Evolutionary conservation across 2,329 filamentous ascomycete genomes (phyloP).

Genomic region (Scedosporium apiospermum): DNA sequence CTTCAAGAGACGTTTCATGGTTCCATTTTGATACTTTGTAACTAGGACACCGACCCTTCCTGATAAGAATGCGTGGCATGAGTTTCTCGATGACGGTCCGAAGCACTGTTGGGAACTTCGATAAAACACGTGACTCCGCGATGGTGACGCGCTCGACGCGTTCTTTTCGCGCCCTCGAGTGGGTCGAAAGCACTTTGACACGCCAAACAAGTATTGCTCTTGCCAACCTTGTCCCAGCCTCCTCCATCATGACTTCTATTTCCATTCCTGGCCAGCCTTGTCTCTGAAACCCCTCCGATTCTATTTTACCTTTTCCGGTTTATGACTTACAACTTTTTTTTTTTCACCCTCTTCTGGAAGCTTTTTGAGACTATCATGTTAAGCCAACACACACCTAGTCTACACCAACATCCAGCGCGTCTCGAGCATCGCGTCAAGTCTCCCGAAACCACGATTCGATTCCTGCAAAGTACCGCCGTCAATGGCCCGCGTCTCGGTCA

Average conservation of each 20-base stretch:
- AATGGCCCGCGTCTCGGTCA: not conserved
- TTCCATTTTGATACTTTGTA: not conserved
- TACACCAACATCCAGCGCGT: not conserved
- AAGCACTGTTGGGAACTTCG: no score
- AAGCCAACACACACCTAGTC: no score
- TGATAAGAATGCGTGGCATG: no score
- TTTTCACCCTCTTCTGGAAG: not conserved
- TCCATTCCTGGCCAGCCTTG: no score
- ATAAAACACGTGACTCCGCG: constrained; percentile 10
- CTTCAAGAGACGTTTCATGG: not conserved
- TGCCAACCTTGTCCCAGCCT: not conserved
- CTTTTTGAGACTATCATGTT: no score
- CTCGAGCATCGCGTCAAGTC: not conserved
- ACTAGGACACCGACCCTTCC: no score
- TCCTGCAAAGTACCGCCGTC: not conserved
- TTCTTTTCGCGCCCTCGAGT: constrained; percentile 7
- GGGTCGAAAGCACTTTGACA: not conserved
- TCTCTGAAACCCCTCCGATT: not conserved
- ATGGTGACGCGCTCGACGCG: constrained; percentile 1
- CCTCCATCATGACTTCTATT: no score
- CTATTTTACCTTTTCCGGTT: not conserved
- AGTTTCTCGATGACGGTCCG: no score
- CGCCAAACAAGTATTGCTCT: no score
- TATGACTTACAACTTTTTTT: not conserved
- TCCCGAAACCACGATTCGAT: not conserved